Evolutionary conservation across 129 eudicot species (phyloP), one percentile per base, ranked within the genome.

Genomic region (Lactuca sativa): DNA sequence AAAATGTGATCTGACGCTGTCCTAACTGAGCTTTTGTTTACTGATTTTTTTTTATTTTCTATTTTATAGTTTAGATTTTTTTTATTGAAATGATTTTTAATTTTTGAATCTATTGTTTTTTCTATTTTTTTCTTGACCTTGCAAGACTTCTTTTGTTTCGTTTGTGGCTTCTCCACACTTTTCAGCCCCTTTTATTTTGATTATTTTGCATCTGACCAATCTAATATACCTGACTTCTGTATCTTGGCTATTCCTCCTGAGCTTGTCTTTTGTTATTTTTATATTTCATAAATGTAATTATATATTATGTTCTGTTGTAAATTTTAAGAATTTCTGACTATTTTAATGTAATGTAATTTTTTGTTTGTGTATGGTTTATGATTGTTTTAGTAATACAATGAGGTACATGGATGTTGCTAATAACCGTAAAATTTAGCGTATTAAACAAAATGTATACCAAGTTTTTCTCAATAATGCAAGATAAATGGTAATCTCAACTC

Each of bases 41-140:
- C 8, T 40, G 9, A 7, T 7, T 40, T 7, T 40, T 1, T 5
- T 7, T 7, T 6, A 2, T 7, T 5, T 40, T 10, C n/a, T n/a
- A n/a, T n/a, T n/a, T n/a, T n/a, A n/a, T 11, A 3, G 2, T 12
- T 9, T 4, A 1, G 2, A 6, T 62, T 68, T 37, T 34, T 7
- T 61, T 4, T 6, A 4, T 21, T 58, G 0, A 47, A 4, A 47
- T 15, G 5, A 12, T 3, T 47, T 9, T 3, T 11, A 0, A 10
- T 4, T n/a, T 10, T 14, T 47, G n/a, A 47, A 10, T 0, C 61
- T n/a, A 13, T 18, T 15, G 2, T 0, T n/a, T 9, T 43, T 38
- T 11, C 57, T 72, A 3, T 8, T 10, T 82, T 80, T 83, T 89
- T 81, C 88, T 84, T 89, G 92, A 82, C 83, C 90, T 89, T 84